These are phyloP conservation scores for Medicago arabica DNA, from an alignment of 306 rosid genomes.

Conservation along the genomic window DNA sequence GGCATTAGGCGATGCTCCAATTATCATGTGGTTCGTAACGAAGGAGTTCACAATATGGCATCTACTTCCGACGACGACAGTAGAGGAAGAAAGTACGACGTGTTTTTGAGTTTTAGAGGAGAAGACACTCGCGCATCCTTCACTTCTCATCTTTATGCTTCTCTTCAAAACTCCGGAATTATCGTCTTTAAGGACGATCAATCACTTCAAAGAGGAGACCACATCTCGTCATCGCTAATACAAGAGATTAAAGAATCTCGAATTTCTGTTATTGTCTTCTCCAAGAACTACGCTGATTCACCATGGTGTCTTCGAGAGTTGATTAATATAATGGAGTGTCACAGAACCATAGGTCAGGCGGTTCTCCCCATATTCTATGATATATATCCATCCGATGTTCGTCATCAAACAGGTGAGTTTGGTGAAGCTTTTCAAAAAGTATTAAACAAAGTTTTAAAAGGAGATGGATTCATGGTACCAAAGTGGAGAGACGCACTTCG, in stretches of 20 bases:
- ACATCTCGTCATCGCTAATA: background rate
- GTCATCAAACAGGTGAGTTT: background rate
- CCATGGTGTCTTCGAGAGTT: slow-evolving; percentile 9
- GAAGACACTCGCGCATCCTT: background rate
- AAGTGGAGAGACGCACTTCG: background rate
- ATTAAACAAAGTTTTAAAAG: fast-evolving
- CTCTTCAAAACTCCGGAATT: background rate
- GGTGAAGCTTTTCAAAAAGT: background rate
- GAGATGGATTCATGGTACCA: background rate
- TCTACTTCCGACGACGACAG: too few species aligned
- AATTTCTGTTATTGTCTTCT: slow-evolving; percentile 7
- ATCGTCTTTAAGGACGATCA: background rate
- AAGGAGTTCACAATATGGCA: too few species aligned
- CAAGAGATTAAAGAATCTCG: background rate
- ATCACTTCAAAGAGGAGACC: background rate
- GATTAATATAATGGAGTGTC: background rate
- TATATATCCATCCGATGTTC: slow-evolving; percentile 4
- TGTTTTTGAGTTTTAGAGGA: slow-evolving; percentile 14
- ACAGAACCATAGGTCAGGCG: background rate
- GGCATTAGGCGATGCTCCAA: too few species aligned
- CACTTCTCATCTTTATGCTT: background rate
- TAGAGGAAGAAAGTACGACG: background rate
- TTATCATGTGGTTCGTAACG: too few species aligned
- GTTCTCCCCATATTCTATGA: slow-evolving; percentile 32
- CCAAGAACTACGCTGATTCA: background rate